These are phyloP conservation scores for Lasiosphaeria hispida DNA, from an alignment of 495 filamentous ascomycete genomes.

Conservation along the genomic window DNA sequence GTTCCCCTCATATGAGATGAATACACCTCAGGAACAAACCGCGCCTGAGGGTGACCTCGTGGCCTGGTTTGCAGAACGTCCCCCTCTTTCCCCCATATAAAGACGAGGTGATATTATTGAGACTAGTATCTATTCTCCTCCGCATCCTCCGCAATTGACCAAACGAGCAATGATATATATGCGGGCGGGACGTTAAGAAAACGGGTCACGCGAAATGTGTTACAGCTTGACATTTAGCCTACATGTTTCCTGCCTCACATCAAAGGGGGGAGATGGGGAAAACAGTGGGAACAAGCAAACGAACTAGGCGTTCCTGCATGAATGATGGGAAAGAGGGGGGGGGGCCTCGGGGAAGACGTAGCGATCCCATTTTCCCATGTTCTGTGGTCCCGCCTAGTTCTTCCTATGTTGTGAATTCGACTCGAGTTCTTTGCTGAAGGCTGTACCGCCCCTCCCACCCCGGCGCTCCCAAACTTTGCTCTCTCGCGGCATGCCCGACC, in stretches of 20 bases:
- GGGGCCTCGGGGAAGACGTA: neutral
- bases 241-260: neutral
- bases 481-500: slow-evolving; percentile 2
- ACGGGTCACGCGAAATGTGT: slow-evolving; percentile 12
- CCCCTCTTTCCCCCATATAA: neutral
- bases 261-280: too few species aligned
- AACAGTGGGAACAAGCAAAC: neutral
- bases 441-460: neutral
- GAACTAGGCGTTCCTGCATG: neutral
- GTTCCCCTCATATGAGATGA: too few species aligned
- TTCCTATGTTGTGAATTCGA: neutral
- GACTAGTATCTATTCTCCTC: neutral
- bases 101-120: slow-evolving; percentile 3
- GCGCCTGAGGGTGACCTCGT: too few species aligned
- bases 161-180: slow-evolving; percentile 2
- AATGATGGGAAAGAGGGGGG: neutral
- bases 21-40: too few species aligned
- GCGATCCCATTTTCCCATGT: neutral
- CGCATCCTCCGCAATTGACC: slow-evolving; percentile 13
- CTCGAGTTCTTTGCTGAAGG: too few species aligned
- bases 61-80: neutral
- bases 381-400: neutral
- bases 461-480: neutral
- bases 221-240: slow-evolving; percentile 13
- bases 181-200: neutral